phyloP scores from a whole-genome alignment of 306 rosid genomes.

The Rubus idaeus region DNA sequence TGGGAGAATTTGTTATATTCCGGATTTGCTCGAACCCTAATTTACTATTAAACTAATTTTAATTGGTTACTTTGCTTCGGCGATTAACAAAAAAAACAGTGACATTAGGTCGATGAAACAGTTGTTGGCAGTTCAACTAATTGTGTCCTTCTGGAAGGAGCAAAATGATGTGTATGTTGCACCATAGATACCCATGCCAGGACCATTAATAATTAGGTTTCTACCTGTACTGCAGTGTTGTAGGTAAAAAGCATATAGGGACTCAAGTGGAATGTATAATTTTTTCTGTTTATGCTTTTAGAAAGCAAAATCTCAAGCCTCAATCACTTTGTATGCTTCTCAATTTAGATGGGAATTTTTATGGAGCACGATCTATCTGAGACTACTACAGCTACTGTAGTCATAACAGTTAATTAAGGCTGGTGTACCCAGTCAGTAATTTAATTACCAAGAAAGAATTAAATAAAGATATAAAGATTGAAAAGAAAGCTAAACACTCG shows the following conservation, averaged over 20 bases:
- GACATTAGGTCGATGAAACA: background rate
- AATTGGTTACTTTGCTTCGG: no score
- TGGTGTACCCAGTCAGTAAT: background rate
- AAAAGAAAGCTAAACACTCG: background rate
- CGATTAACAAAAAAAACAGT: no score
- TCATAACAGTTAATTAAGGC: background rate
- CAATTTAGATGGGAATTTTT: background rate
- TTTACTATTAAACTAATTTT: no score
- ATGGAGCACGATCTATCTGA: background rate
- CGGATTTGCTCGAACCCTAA: no score
- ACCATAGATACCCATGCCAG: background rate
- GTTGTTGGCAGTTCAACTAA: background rate
- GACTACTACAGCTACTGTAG: background rate
- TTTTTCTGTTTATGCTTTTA: background rate
- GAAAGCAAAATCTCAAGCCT: conserved; percentile 7
- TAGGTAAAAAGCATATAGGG: background rate
- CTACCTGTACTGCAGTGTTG: background rate
- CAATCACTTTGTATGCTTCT: background rate
- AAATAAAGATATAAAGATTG: background rate
- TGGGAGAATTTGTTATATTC: no score
- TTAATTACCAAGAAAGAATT: background rate
- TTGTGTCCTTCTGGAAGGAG: background rate
- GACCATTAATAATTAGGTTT: background rate
- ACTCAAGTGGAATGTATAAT: background rate
- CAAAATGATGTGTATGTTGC: conserved; percentile 14